Base-by-base conservation (phyloP, 2,329 filamentous ascomycete species). In the Pezicula carpinea region DNA sequence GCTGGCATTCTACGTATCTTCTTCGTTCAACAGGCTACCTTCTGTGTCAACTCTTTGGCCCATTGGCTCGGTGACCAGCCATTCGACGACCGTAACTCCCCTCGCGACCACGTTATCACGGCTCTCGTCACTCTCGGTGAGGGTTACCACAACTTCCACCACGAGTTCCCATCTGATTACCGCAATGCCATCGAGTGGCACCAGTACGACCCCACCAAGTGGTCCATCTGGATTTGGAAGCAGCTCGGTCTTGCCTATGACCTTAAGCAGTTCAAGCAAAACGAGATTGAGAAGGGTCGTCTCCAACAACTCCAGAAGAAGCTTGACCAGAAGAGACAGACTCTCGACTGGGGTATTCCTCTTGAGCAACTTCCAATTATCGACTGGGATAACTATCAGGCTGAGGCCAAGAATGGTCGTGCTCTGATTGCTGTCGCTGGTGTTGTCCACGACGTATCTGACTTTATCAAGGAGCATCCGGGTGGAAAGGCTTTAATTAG, bases 81-180 rank as follows among this genome's bases (percentile, higher is more conserved):
- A 51, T 95, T 95, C 66, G 89, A 95, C 60, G 89, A 95, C 77
- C 86, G 88, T 69, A 92, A 95, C 80, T 90, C 86, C 51, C 89
- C 89, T 54, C 85, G 89, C 66, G 89, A 95, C 62, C 88, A 95
- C 69, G 79, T 92, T 64, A 81, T 95, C 69, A 95, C 89, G 34
- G 89, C 89, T 38, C 72, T 95, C 15, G 83, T 89, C 58, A 95
- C 89, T 36, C 83, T 95, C 18, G 89, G 89, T 41, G 89, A 91
- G 71, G 89, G 89, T 23, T 95, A 95, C 74, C 89, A 95, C 79
- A 95, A 95, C 78, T 95, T 95, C 79, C 89, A 95, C 72, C 89
- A 95, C 77, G 89, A 95, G 69, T 95, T 95, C 72, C 89, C 89
- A 46, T 92, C 87, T 10, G 89, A 95, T 69, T 95, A 93, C 80